These are phyloP conservation scores for Cichorium intybus DNA, from an alignment of 140 eudicot genomes.

Conservation along the genomic window DNA sequence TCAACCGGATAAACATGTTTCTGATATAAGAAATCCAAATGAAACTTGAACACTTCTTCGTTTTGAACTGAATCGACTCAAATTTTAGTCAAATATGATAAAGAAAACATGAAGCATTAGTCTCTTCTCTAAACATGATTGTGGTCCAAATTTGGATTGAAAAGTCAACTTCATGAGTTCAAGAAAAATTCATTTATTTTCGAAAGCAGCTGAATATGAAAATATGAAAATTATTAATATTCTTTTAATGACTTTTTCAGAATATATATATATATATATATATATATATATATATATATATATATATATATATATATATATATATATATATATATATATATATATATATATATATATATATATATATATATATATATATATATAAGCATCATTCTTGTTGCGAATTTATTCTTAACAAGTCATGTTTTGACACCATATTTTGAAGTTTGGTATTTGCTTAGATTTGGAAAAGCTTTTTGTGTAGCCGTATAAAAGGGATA, in stretches of 20 bases:
- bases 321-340: no score
- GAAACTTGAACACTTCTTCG: not conserved
- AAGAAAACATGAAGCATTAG: not conserved
- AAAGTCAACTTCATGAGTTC: not conserved
- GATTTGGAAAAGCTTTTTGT: not conserved
- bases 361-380: no score
- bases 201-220: not conserved
- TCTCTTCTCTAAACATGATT: not conserved
- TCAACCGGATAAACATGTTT: not conserved
- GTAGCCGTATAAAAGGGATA: not conserved
- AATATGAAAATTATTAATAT: no score
- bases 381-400: no score
- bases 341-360: no score
- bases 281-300: no score
- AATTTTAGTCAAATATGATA: conserved; percentile 6
- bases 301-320: no score
- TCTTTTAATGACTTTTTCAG: no score
- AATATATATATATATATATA: no score
- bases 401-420: not conserved
- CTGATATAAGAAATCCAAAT: not conserved
- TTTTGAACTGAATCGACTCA: not conserved
- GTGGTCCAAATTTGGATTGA: conserved; percentile 11
- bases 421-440: not conserved
- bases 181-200: not conserved
- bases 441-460: no score